phyloP scores from a whole-genome alignment of 2,329 filamentous ascomycete species.

The Fusarium sambucinum region DNA sequence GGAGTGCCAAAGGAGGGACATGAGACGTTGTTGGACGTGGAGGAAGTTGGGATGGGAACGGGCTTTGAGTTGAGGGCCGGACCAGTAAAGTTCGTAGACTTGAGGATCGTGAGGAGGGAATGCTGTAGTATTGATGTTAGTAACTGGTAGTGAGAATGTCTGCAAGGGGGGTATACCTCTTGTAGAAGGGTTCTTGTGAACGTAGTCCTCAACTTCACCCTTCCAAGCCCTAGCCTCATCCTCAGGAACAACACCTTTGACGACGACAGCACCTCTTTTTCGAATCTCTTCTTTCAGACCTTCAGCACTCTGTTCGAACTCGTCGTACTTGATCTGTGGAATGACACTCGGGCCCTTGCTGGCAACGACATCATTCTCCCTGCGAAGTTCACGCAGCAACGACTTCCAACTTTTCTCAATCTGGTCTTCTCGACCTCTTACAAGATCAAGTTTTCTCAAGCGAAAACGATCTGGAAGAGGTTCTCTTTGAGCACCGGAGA shows the following conservation, averaged over 20 bases:
- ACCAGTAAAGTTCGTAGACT: slow-evolving; percentile 84
- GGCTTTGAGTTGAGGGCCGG: slow-evolving; percentile 73
- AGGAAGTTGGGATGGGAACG: slow-evolving; percentile 75
- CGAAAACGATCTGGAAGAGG: slow-evolving; percentile 68
- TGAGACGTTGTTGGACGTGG: slow-evolving; percentile 70
- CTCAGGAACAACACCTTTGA: slow-evolving; percentile 74
- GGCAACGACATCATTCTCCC: slow-evolving; percentile 63
- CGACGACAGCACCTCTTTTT: slow-evolving; percentile 72
- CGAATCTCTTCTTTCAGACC: slow-evolving; percentile 62
- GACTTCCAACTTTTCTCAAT: slow-evolving; percentile 63
- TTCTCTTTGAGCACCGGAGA: slow-evolving; percentile 60
- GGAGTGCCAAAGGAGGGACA: slow-evolving; percentile 70
- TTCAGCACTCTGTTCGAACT: slow-evolving; percentile 57
- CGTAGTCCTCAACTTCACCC: slow-evolving; percentile 72
- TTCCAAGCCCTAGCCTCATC: slow-evolving; percentile 74
- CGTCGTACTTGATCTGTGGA: slow-evolving; percentile 63
- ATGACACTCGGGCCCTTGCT: slow-evolving; percentile 61
- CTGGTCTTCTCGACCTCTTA: slow-evolving; percentile 61
- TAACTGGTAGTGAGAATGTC: fast-evolving
- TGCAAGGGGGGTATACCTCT: slow-evolving; percentile 54
- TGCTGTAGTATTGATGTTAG: slow-evolving; percentile 54
- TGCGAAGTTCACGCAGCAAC: slow-evolving; percentile 59
- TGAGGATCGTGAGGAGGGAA: slow-evolving; percentile 76
- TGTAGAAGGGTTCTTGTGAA: slow-evolving; percentile 71
- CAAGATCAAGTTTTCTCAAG: slow-evolving; percentile 65